Evolutionary conservation across 371 early-diverging fungal species (phyloP), one percentile per base, ranked within the genome.

Genomic region (Coelomomyces lativittatus): DNA sequence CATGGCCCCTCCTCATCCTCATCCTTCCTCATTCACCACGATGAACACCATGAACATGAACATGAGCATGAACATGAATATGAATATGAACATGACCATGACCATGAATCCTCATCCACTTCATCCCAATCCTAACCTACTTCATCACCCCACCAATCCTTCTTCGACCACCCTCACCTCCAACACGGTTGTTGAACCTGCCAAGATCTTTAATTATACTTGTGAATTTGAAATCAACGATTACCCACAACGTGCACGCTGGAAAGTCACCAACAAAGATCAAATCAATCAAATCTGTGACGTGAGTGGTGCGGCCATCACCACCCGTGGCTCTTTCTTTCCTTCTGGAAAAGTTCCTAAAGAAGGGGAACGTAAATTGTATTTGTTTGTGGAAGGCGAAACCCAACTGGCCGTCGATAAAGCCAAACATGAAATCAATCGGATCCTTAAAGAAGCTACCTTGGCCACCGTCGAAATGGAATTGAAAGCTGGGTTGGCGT

Each of bases 191-290:
- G 17, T 12, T 8, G 39, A 26, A 14, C 23, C 37, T 5, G 6
- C 37, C 23, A 25, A 25, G 24, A 26, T 35, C 6, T 19, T 7
- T 24, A 46, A 46, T 21, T 39, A 11, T 29, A 46, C 81, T 9
- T 70, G 75, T 52, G 95, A 97, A 60, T 81, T 97, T 55, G 83
- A 84, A 51, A 91, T 97, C 60, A 97, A 97, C 59, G 95, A 97
- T 61, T 93, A 81, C 55, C 92, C 92, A 26, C 86, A 88, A 55
- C 85, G 85, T 59, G 92, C 95, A n/a, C 70, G 96, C 48, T 86
- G 88, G 85, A 78, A 78, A 56, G 93, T 91, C 40, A 96, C 91
- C 15, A 88, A 87, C 62, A 88, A 86, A 70, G 91, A 90, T 49
- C 80, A 83, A 66, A 87, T 96, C 37, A 70, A 74, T 23, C 83